phyloP scores from a whole-genome alignment of 2,329 filamentous ascomycete species.

The Cladosporium sp. region DNA sequence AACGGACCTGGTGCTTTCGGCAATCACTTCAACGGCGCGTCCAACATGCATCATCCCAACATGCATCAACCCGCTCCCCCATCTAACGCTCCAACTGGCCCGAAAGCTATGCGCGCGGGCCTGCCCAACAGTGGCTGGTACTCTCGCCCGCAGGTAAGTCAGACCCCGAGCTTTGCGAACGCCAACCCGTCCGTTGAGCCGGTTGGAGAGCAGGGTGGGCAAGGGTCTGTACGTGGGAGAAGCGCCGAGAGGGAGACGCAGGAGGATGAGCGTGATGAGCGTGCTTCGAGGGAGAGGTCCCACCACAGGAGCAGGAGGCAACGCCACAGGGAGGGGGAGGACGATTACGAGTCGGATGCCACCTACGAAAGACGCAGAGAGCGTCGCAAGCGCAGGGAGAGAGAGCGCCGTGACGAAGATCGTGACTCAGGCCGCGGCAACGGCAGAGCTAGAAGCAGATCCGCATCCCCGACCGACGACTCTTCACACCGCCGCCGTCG shows the following conservation, averaged over 20 bases:
- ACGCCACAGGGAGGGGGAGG: conserved; percentile 46
- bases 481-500: conserved; percentile 57
- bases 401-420: conserved; percentile 47
- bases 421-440: conserved; percentile 34
- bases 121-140: conserved; percentile 73
- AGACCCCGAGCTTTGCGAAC: neutral
- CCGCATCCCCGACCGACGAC: conserved; percentile 59
- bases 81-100: conserved; percentile 73
- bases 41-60: too few relatives aligned
- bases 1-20: conserved; percentile 47
- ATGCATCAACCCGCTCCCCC: conserved; percentile 25
- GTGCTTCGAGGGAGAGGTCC: conserved; percentile 32
- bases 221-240: conserved; percentile 9
- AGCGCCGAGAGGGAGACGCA: conserved; percentile 10
- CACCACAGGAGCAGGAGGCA: conserved; percentile 47
- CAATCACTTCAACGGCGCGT: conserved; percentile 24
- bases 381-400: conserved; percentile 25
- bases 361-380: conserved; percentile 33
- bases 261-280: conserved; percentile 19
- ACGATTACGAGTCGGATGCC: conserved; percentile 40
- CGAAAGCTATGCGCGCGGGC: conserved; percentile 90
- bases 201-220: neutral
- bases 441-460: conserved; percentile 56
- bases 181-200: conserved; percentile 1
- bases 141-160: conserved; percentile 20